Percentiles rank a stretch among this genome's conserved stretches.
These are phyloP conservation scores for Zalerion maritima DNA, from an alignment of 495 filamentous ascomycete genomes.

Conservation along the genomic window DNA sequence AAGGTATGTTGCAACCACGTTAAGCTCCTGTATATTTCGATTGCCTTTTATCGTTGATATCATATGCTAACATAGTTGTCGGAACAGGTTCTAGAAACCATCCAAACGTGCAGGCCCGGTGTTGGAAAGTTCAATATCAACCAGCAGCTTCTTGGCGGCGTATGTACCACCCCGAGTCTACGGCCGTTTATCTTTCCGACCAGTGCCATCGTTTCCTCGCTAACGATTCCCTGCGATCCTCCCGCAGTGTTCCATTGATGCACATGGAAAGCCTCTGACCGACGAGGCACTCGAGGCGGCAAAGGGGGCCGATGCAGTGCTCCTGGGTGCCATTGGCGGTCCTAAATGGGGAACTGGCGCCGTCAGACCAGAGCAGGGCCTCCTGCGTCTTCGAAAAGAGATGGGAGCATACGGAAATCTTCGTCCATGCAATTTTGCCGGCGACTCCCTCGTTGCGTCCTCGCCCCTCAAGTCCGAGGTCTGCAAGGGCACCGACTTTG, in stretches of 20 bases:
- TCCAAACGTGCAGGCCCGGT: conserved; percentile 53
- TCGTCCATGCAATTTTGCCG: conserved; percentile 92
- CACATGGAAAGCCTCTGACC: conserved; percentile 61
- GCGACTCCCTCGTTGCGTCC: conserved; percentile 68
- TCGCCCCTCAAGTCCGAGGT: conserved; percentile 82
- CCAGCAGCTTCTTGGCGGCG: conserved; percentile 83
- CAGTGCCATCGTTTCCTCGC: background rate
- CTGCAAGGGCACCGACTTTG: conserved; percentile 82
- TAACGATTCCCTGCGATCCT: background rate
- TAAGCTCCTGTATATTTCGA: conserved; percentile 1
- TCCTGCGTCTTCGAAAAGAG: conserved; percentile 86
- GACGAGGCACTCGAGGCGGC: conserved; percentile 74
- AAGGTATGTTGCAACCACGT: too few species aligned
- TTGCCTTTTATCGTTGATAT: conserved; percentile 1
- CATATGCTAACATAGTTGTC: conserved; percentile 4
- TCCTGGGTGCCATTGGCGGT: conserved; percentile 90
- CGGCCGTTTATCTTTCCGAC: background rate
- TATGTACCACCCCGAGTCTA: conserved; percentile 33
- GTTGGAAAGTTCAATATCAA: conserved; percentile 75
- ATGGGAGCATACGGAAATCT: conserved; percentile 94
- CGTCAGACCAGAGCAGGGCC: conserved; percentile 87
- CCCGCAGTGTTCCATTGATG: conserved; percentile 72
- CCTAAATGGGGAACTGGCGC: conserved; percentile 92
- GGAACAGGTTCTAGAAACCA: conserved; percentile 53
- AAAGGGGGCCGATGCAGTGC: conserved; percentile 79